Conservation (phyloP, 768 basidiomycete genomes). For the Auricularia heimuer region DNA sequence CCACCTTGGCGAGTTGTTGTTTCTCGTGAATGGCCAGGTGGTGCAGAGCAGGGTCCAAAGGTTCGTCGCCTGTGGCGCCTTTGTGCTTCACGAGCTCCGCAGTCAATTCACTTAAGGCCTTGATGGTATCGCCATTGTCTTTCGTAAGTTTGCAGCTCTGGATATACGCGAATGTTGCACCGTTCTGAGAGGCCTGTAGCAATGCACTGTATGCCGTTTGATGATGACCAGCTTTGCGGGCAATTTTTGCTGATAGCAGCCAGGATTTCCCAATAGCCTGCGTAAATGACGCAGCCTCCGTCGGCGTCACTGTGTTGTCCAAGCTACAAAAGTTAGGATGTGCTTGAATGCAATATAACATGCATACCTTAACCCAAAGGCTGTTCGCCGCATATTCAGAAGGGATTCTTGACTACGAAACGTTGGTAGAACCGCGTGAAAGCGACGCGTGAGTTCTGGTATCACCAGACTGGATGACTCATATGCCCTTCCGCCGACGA, state of each 20-base stretch:
- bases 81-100: conserved; percentile 32
- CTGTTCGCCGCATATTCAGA: conserved; percentile 80
- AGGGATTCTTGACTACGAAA: conserved; percentile 85
- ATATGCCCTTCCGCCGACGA: conserved; percentile 1
- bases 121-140: conserved; percentile 66
- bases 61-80: not conserved
- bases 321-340: no score
- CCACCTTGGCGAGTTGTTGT: not conserved
- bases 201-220: conserved; percentile 96
- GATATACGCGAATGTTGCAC: conserved; percentile 69
- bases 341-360: not conserved
- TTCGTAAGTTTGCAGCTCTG: conserved; percentile 84
- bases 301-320: no score
- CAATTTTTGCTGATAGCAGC: conserved; percentile 91
- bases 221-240: conserved; percentile 87
- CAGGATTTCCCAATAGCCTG: conserved; percentile 74
- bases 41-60: not conserved
- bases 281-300: conserved; percentile 24
- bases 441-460: conserved; percentile 46
- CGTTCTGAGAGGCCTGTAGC: conserved; percentile 73
- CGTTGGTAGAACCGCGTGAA: conserved; percentile 73
- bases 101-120: conserved; percentile 83
- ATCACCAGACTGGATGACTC: conserved; percentile 22
- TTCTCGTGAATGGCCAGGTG: not conserved
- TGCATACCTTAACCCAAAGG: conserved; percentile 60